A percentile compares a stretch with the other conserved stretches of the same genome.
Evolutionary conservation across 2,329 filamentous ascomycete species (phyloP).

Genomic region (Stenocarpella maydis): DNA sequence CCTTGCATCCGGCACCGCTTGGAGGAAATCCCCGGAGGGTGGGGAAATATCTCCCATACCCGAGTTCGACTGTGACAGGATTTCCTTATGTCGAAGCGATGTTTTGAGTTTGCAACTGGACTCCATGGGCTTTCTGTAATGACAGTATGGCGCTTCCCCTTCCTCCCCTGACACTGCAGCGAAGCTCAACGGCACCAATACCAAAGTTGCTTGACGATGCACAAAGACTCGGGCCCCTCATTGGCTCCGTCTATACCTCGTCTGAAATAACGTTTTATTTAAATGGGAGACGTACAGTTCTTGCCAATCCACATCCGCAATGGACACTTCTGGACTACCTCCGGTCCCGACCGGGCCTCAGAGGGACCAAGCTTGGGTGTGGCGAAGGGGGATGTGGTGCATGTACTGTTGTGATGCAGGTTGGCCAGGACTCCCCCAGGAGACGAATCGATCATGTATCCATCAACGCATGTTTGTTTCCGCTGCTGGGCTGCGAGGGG

Average conservation of each 20-base stretch:
- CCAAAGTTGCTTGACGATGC: background rate
- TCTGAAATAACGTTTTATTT: conserved; percentile 1
- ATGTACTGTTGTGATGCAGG: conserved; percentile 93
- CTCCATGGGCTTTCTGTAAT: background rate
- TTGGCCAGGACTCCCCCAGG: conserved; percentile 78
- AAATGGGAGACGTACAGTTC: conserved; percentile 18
- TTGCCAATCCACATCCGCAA: conserved; percentile 17
- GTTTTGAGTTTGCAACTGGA: background rate
- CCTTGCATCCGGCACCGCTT: conserved; percentile 13
- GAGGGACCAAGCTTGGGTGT: conserved; percentile 64
- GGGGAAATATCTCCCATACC: background rate
- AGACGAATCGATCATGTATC: conserved; percentile 94
- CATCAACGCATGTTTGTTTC: conserved; percentile 94
- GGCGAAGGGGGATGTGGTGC: conserved; percentile 96
- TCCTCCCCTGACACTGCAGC: background rate
- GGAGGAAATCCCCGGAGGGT: conserved; percentile 6
- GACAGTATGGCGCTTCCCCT: background rate
- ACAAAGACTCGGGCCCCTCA: background rate
- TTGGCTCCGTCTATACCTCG: background rate
- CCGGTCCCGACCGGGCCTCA: conserved; percentile 7
- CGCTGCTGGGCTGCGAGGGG: conserved; percentile 89
- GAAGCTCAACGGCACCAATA: background rate
- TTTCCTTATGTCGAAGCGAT: background rate
- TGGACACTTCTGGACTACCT: conserved; percentile 27
- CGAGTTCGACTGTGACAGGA: background rate